Base-by-base conservation (phyloP, 192 early-diverging fungal genomes). In the Coemansia sp. region DNA sequence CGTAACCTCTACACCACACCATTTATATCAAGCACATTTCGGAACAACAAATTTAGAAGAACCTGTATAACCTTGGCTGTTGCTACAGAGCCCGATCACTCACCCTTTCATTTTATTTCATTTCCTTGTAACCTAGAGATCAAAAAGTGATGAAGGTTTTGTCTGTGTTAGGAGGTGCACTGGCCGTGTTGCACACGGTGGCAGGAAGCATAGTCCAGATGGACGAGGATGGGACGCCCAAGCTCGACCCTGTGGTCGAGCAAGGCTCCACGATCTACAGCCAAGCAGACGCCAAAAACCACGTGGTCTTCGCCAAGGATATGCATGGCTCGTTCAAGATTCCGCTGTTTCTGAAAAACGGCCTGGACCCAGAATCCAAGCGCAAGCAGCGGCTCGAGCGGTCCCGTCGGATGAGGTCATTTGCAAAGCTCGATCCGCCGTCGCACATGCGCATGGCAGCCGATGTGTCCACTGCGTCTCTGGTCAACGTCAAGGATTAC, bases 321-420 rank as follows among this genome's bases (percentile, higher is more conserved):
- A 19, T 55, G 7, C 25, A 69, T 37, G 70, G 70, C 5, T 55
- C 52, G 27, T 79, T 79, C 63, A 65, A 62, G 15, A 59, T 79
- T 22, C 70, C 76, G 19, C 56, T 79, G 23, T 79, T 58, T 28
- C 50, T 79, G 34, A 69, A 68, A 50, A 64, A 79, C 64, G 76
- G 76, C 28, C 55, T 73, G 37, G 76, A 79, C 17, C 76, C 76
- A 17, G 70, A 79, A 30, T 79, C 76, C 45, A 69, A 66, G 45
- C 63, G 64, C 64, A 63, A 66, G 38, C 55, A 64, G 59, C 70
- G 76, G 4, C 27, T 56, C n/a, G 64, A 79, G 53, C 76, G 76
- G 48, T 40, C 55, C 0, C 70, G 69, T 29, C 50, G 54, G 28
- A 73, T 73, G 76, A 79, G 73, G 31, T 72, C 36, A 45, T 57